These are phyloP conservation scores for Clitopilus hobsonii DNA, from an alignment of 768 basidiomycete genomes.

Conservation along the genomic window DNA sequence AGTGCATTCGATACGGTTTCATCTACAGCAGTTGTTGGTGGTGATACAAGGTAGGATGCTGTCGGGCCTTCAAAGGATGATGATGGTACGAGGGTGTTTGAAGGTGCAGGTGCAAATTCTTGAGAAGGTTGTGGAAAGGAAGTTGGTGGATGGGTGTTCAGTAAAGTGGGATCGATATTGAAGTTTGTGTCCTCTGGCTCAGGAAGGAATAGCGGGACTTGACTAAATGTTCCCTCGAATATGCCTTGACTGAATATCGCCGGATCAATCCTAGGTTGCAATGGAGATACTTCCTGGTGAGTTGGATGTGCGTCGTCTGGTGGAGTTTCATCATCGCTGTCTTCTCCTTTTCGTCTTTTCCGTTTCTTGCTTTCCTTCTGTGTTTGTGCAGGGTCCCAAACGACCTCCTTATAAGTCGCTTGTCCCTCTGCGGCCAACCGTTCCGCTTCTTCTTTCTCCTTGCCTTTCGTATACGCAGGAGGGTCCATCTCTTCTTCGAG, in stretches of 20 bases:
- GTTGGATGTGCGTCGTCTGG: conserved; percentile 14
- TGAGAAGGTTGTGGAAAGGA: neutral
- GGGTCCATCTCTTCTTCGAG: conserved; percentile 90
- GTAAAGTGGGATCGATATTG: conserved; percentile 57
- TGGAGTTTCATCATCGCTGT: conserved; percentile 19
- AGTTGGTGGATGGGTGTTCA: conserved; percentile 12
- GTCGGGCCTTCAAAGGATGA: conserved; percentile 17
- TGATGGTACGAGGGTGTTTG: conserved; percentile 9
- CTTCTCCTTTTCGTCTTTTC: conserved; percentile 32
- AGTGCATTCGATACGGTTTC: conserved; percentile 59
- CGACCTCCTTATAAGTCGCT: conserved; percentile 19
- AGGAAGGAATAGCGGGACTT: conserved; percentile 39
- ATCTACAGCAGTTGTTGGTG: conserved; percentile 37
- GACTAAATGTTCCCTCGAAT: conserved; percentile 46
- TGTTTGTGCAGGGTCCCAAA: conserved; percentile 29
- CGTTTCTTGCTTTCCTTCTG: conserved; percentile 29
- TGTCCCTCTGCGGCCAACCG: conserved; percentile 27
- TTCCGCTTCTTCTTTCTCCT: conserved; percentile 62
- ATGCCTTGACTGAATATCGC: conserved; percentile 64
- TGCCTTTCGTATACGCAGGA: conserved; percentile 79
- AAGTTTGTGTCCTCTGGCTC: conserved; percentile 33
- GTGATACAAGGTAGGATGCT: neutral
- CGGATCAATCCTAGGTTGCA: conserved; percentile 43
- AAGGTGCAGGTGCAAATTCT: neutral
- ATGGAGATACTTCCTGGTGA: conserved; percentile 10